A percentile compares a stretch with the other conserved stretches of the same genome.
These are phyloP conservation scores for Fragilaria crotonensis DNA, from an alignment of 108 stramenopile species.

Conservation along the genomic window DNA sequence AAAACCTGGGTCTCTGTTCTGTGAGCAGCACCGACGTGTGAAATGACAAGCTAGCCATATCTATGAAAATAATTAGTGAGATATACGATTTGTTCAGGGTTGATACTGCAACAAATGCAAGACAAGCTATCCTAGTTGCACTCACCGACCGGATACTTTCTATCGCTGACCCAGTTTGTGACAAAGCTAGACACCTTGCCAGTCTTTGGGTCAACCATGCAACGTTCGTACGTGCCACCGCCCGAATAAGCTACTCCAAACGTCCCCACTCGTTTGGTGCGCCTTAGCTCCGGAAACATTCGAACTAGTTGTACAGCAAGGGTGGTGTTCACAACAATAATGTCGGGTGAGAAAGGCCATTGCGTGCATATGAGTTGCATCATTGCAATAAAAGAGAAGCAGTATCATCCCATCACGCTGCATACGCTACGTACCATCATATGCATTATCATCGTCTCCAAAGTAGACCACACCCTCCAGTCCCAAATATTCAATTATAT, in stretches of 20 bases:
- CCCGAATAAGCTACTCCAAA: conserved; percentile 7
- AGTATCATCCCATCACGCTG: too few species aligned
- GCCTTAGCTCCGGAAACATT: conserved; percentile 2
- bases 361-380: too few species aligned
- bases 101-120: too few species aligned
- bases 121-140: too few species aligned
- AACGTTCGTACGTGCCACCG: conserved; percentile 4
- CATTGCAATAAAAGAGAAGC: too few species aligned
- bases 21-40: neutral
- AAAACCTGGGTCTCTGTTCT: neutral
- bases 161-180: neutral
- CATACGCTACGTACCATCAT: conserved; percentile 8
- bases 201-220: conserved; percentile 9
- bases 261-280: conserved; percentile 1
- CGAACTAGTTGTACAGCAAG: too few species aligned
- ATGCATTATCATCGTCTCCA: conserved; percentile 20
- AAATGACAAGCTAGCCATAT: conserved; percentile 13
- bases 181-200: conserved; percentile 3
- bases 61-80: too few species aligned
- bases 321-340: too few species aligned
- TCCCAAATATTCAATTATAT: conserved; percentile 1
- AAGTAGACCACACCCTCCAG: conserved; percentile 13
- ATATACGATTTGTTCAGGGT: too few species aligned
- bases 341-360: too few species aligned
- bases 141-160: neutral